Evolutionary conservation across 2,329 filamentous ascomycete genomes (phyloP), one percentile per base, ranked within the genome.

Genomic region (Trichoderma koningiopsis): DNA sequence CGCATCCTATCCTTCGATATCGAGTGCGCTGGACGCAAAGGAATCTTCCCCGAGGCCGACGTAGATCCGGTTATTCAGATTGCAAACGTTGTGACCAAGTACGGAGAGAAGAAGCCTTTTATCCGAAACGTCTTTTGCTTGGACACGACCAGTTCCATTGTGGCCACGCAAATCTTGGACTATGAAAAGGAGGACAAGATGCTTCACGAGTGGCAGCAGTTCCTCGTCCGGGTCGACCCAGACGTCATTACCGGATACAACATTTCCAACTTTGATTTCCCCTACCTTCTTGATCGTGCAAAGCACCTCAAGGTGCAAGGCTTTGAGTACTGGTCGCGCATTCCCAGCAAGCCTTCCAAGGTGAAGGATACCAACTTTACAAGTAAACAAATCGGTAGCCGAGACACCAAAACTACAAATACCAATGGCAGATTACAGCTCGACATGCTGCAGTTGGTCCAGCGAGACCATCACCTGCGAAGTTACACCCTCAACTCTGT

Each of bases 241-340:
- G 96, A 99, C 81, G 92, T 99, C 72, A 97, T 99, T 76, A 99
- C 96, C 68, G 96, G 96, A 57, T 99, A 99, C 89, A 99, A 99
- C 80, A 99, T 97, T 81, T 85, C 92, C 77, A 99, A 99, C 82
- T 99, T 99, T 81, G 96, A 99, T 83, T 98, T 99, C 72, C 95
- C 95, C 0, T 99, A 99, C 77, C 87, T 99, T 0, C 85, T 99
- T 13, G 92, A 97, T 68, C 89, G 96, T 57, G 96, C 94, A 11
- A 92, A 87, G 73, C 90, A 97, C 77, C 84, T 99, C 33, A 97
- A 96, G 76, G 88, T 93, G 47, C 80, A 79, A 1, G 87, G 87
- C 0, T 99, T 99, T 73, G 92, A 96, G 7, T 95, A 91, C 79
- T 97, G 93, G 93, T 90, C 94, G 27, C 88, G 96, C 71, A 80